Evolutionary conservation across 257 asterid species (phyloP), one percentile per base, ranked within the genome.

Genomic region (Hygrophila difformis): DNA sequence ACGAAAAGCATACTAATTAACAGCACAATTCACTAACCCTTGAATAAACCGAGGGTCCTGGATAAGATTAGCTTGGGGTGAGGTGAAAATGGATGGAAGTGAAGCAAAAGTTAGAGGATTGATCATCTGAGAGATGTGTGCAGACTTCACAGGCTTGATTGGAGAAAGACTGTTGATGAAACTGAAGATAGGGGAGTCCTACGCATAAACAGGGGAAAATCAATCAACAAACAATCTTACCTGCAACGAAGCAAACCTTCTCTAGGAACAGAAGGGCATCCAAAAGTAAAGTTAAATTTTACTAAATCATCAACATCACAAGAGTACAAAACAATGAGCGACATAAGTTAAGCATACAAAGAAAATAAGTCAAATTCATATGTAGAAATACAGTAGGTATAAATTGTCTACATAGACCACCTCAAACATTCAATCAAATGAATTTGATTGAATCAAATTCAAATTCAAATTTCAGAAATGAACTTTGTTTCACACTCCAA

Each of bases 101-200:
- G 93, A 67, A 0, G 78, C 59, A 43, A 79, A 75, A 66, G 64
- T 62, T 29, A 85, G 93, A 18, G 94, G 73, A 55, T 75, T 73
- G 45, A 79, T 57, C 10, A 81, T 47, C 67, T 89, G 98, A 29
- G 82, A 48, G 10, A 72, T 54, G 71, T 67, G 71, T 14, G 33
- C 48, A 9, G 96, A 62, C 69, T 82, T 79, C 13, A 75, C 72
- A 1, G 77, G 84, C 62, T 77, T 70, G 53, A 89, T 85, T 1
- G 98, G 98, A 5, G 98, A 89, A 46, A 89, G 98, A 51, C 35
- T 77, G 72, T 85, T 85, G 52, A 89, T 76, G 53, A 79, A 89
- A 46, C 47, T 73, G 48, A 62, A 82, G 24, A 89, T 72, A 1
- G 98, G 98, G 2, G 96, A 89, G 33, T 85, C 92, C 98, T 89